Base-by-base conservation (phyloP, 2,329 filamentous ascomycete species). In the Volutella citrinella region DNA sequence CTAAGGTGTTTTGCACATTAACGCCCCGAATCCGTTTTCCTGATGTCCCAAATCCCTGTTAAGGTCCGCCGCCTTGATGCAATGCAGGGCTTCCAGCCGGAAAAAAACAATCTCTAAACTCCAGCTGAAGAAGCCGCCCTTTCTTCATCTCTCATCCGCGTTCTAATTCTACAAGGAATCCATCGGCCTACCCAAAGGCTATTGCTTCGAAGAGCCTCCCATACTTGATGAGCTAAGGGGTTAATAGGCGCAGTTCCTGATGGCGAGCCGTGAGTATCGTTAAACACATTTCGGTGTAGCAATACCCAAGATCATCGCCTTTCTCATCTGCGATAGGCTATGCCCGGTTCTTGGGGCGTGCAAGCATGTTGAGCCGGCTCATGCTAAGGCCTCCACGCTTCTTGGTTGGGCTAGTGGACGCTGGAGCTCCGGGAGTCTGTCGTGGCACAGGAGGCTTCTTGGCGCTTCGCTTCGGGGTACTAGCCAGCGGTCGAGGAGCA, bases 351-450 rank as follows among this genome's bases (percentile, higher is more conserved):
- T 82, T 82, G 3, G 78, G 78, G 27, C 68, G 68, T 28, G 79
- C 71, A 16, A 82, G 69, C 72, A 78, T 75, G 50, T 79, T 75
- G 35, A 82, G 64, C 40, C 79, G 68, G 53, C 74, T 80, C 39
- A 80, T 54, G 44, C 69, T 81, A 36, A 82, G 56, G 16, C 70
- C 64, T 6, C 52, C 48, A 39, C 59, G 67, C 63, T 76, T 79
- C 65, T 76, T 78, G 31, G 59, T 59, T 5, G 76, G 68, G 34
- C 66, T 76, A 4, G 49, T 50, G 10, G 59, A 55, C 10, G 38
- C 40, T 30, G 55, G 51, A 10, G 54, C 43, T 17, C 48, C 41
- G 12, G 48, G 35, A 11, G 47, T 34, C 3, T 45, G 43, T 15
- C 43, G 54, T 16, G 46, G 56, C 19, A 54, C 44, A 22, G 44